Base-by-base conservation (phyloP, 129 eudicot genomes). In the Saposhnikovia divaricata region DNA sequence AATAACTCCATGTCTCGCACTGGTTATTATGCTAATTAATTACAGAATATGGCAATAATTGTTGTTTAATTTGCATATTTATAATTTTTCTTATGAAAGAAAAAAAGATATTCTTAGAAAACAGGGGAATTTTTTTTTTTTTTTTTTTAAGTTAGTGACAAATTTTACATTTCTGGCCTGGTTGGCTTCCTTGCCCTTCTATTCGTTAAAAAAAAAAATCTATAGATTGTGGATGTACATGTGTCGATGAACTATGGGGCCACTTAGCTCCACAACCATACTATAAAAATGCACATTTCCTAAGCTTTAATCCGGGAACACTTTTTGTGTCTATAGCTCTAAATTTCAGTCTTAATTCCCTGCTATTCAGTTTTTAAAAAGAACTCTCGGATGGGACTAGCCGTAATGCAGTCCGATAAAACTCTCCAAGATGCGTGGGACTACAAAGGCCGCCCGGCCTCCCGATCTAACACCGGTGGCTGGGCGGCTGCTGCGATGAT, bases 401-500 rank as follows among this genome's bases (percentile, higher is more conserved):
- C 84, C 13, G 85, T 68, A 61, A 81, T 88, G 28, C 88, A 84
- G 18, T 83, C 85, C 51, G 85, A 80, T 27, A 84, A 89, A 74
- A 87, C 88, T 21, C 86, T 94, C 76, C 87, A 82, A 0, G 96
- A 94, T 85, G 98, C 97, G 48, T 94, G 97, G 93, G 98, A 94
- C 89, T 90, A 81, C 89, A 86, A 90, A 68, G 98, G 98, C 83
- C 84, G 77, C 70, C 92, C 86, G 27, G 92, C 97, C 65, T 5
- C 48, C 76, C 86, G 87, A 34, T 82, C 98, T 83, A 72, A 88
- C 88, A 84, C 97, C 77, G 98, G 98, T 77, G 97, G 97, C 81
- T 94, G 98, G 98, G 6, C 86, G 25, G 87, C 91, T 48, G 91
- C 97, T 70, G 93, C 98, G 86, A 91, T 90, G 96, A 94, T 94